Evolutionary conservation across 2,329 filamentous ascomycete species (phyloP).

Genomic region (Meredithiella fracta): DNA sequence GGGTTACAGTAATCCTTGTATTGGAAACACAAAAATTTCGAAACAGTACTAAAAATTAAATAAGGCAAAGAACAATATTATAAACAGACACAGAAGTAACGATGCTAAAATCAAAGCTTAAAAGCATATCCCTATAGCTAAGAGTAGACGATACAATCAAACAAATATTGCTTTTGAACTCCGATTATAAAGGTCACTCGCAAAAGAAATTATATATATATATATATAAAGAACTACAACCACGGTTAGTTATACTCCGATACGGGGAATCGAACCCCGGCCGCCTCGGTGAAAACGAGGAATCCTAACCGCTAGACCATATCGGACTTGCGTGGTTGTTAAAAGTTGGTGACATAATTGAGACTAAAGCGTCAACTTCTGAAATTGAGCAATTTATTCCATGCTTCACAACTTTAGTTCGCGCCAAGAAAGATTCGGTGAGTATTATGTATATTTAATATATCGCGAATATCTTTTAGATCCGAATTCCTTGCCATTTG

Average conservation of each 20-base stretch:
- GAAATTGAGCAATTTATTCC: no score
- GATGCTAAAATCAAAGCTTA: no score
- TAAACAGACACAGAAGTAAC: no score
- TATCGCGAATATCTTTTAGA: not conserved
- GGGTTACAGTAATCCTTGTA: not conserved
- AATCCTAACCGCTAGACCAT: constrained; percentile 14
- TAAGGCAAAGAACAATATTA: no score
- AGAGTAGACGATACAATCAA: not conserved
- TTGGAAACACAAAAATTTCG: not conserved
- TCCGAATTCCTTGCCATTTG: no score
- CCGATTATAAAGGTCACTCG: not conserved
- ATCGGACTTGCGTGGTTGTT: constrained; percentile 6
- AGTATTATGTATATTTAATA: not conserved
- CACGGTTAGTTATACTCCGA: constrained; percentile 9
- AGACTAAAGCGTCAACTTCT: no score
- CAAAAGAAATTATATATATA: no score
- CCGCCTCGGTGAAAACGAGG: constrained; percentile 14
- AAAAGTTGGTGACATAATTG: not conserved
- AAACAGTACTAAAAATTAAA: no score
- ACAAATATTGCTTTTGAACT: not conserved
- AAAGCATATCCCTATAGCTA: not conserved
- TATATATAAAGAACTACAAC: not conserved
- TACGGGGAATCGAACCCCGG: constrained; percentile 14
- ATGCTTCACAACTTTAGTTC: no score
- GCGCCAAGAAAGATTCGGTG: no score